These are phyloP conservation scores for Phragmites australis DNA, from an alignment of 176 grass and related monocot species.

Conservation along the genomic window DNA sequence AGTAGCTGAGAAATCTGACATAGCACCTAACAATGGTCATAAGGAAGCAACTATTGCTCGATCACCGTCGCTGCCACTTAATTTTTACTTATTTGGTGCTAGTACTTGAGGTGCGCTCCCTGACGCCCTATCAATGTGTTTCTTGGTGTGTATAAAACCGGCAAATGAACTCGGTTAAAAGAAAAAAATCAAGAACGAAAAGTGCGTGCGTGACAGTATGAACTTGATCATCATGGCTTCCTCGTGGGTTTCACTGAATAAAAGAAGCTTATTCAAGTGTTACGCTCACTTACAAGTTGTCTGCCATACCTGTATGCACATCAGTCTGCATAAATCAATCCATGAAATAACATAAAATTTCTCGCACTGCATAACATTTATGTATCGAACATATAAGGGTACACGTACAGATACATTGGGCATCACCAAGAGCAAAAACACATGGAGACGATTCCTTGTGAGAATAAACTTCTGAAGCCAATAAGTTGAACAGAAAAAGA, in stretches of 20 bases:
- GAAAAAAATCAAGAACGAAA: too few species aligned
- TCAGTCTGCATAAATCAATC: not conserved
- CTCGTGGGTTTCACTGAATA: too few species aligned
- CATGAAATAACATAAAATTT: not conserved
- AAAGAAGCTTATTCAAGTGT: too few species aligned
- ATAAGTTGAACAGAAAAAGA: not conserved
- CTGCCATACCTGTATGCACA: too few species aligned
- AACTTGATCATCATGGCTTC: too few species aligned
- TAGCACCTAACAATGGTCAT: constrained; percentile 13
- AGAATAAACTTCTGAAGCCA: not conserved
- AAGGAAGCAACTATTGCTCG: not conserved
- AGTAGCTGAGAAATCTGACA: constrained; percentile 28
- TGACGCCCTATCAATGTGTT: too few species aligned
- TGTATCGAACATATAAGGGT: not conserved
- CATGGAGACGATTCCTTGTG: not conserved
- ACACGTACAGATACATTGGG: not conserved
- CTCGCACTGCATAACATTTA: not conserved
- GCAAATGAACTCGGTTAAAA: too few species aligned
- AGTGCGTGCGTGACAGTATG: too few species aligned
- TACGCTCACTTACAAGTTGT: too few species aligned
- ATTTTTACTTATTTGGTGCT: not conserved
- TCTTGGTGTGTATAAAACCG: not conserved
- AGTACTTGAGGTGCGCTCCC: too few species aligned
- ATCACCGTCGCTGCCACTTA: not conserved
- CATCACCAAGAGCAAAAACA: not conserved